Base-by-base conservation (phyloP, 2,329 filamentous ascomycete species). In the Paraphoma sp. region DNA sequence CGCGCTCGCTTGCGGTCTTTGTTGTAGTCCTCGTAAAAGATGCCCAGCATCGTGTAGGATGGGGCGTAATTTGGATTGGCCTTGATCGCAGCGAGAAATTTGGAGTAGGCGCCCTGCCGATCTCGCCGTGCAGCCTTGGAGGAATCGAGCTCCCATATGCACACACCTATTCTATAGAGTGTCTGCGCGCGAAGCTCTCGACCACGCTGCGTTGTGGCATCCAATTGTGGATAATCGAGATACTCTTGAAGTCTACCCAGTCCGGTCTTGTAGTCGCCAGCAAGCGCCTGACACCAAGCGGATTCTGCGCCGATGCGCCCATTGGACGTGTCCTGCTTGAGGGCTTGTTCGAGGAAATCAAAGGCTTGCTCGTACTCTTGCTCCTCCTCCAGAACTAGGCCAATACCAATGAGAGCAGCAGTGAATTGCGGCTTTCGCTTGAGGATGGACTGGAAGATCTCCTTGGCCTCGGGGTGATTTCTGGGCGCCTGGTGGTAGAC, bases 311-410 rank as follows among this genome's bases (percentile, higher is more conserved):
- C 89, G 43, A 99, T 89, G 30, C 88, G 89, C 17, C 93, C 81
- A 64, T 97, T 97, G 10, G 81, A 80, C 2, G 83, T 80, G 69
- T 97, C 92, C 23, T 90, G 86, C 61, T 87, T 75, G 28, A 96
- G 75, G 1, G 95, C 95, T 60, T 91, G 86, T 40, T 84, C 84
- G 11, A 99, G 79, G 69, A 96, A 97, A 29, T 89, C 85, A 40
- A 93, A 87, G 0, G 96, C 95, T 68, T 92, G 84, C 45, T 86
- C 82, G 68, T 91, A 97, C 60, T 98, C 90, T 68, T 97, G 90
- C 63, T 97, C 93, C 67, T 98, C 95, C 75, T 97, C 93, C 45
- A 93, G 89, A 41, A 99, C 94, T 23, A 98, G 79, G 1, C 95
- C 96, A 33, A 97, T 87, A 0, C 95, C 95, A 45, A 98, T 91